phyloP scores from a whole-genome alignment of 2,329 filamentous ascomycete genomes.

The Arthrocladium fulminans region DNA sequence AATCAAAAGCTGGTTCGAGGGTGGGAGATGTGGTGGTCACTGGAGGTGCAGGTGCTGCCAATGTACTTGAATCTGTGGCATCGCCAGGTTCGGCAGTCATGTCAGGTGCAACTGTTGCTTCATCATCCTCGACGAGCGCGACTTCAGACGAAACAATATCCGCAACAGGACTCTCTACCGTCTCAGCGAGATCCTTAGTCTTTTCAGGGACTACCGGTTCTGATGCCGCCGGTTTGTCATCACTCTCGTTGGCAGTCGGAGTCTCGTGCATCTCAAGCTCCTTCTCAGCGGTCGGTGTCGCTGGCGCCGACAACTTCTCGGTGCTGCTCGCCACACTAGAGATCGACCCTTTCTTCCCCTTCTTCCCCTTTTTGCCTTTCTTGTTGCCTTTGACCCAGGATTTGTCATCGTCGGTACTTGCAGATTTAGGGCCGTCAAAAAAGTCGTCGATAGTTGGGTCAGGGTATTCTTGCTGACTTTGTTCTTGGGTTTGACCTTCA shows the following conservation, averaged over 20 bases:
- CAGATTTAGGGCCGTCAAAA: conserved; percentile 3
- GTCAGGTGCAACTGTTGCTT: background rate
- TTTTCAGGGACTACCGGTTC: background rate
- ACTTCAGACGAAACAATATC: background rate
- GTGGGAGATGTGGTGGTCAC: background rate
- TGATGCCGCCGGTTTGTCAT: background rate
- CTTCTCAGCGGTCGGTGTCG: conserved; percentile 1
- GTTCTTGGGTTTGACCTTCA: background rate
- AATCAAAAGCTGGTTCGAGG: background rate
- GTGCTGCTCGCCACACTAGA: conserved; percentile 4
- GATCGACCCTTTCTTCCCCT: conserved; percentile 3
- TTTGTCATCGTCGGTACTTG: background rate
- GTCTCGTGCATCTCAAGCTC: background rate
- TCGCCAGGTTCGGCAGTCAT: background rate
- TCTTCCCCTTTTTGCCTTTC: conserved; percentile 10
- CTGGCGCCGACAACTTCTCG: background rate
- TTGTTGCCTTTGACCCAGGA: conserved; percentile 9
- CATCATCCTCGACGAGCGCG: background rate
- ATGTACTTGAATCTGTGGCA: background rate
- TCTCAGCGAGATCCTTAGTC: background rate
- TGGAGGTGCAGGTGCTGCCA: background rate
- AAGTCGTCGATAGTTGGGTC: conserved; percentile 10
- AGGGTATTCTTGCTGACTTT: background rate
- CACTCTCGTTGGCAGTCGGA: background rate
- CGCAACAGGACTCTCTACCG: background rate